Evolutionary conservation across 2,329 filamentous ascomycete genomes (phyloP).

Genomic region (Beauveria sp.): DNA sequence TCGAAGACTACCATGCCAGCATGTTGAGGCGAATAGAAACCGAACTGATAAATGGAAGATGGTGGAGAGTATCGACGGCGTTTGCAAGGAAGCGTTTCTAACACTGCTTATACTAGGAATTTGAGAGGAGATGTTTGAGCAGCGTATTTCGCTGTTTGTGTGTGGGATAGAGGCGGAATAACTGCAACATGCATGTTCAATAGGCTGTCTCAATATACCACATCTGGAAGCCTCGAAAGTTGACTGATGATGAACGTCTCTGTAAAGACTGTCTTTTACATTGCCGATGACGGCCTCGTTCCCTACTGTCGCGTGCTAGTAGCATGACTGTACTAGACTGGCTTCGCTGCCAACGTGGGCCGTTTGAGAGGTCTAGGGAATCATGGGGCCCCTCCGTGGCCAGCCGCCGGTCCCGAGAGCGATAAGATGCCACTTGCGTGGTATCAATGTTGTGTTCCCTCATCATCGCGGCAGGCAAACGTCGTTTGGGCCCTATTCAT

Average conservation of each 20-base stretch:
- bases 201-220: background rate
- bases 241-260: too few species aligned
- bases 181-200: background rate
- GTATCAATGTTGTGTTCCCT: background rate
- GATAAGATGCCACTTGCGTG: too few species aligned
- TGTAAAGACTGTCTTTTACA: too few species aligned
- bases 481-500: too few species aligned
- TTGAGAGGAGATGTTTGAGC: background rate
- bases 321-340: too few species aligned
- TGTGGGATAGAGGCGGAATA: background rate
- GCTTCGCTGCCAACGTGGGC: background rate
- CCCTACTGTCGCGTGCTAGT: too few species aligned
- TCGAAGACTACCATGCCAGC: background rate
- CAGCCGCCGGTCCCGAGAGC: too few species aligned
- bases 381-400: too few species aligned
- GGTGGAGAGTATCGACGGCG: slow-evolving; percentile 1
- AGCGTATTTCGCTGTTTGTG: background rate
- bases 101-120: background rate
- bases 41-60: background rate
- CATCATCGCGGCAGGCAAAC: background rate
- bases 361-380: background rate
- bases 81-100: slow-evolving; percentile 1
- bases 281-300: too few species aligned
- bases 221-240: background rate
- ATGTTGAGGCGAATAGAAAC: background rate